Conservation (phyloP, 2,329 filamentous ascomycete species). For the Thielaviopsis cerberus region DNA sequence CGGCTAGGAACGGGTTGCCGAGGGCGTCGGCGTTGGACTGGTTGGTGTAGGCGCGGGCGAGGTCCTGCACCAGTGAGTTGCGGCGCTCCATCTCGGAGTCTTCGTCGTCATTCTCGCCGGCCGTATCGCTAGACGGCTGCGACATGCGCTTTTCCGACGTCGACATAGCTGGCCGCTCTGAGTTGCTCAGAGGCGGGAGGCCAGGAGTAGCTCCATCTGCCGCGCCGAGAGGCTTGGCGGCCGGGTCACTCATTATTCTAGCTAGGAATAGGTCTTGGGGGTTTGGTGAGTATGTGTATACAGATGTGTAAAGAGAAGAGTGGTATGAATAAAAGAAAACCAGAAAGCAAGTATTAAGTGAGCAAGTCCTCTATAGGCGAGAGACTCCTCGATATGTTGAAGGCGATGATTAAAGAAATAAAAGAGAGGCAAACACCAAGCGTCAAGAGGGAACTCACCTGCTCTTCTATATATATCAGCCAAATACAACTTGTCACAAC, state of each 20-base stretch:
- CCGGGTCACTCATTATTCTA: constrained; percentile 4
- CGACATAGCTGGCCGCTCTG: background rate
- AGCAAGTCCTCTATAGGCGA: background rate
- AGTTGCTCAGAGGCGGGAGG: background rate
- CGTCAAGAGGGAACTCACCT: background rate
- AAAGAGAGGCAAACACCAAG: background rate
- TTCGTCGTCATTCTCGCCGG: constrained; percentile 21
- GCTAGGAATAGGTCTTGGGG: background rate
- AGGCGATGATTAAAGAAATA: background rate
- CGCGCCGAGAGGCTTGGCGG: constrained; percentile 2
- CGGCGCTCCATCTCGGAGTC: constrained; percentile 31
- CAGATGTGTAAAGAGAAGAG: background rate
- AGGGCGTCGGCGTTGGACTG: constrained; percentile 22
- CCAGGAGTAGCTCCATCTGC: background rate
- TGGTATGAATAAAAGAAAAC: background rate
- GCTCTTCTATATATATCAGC: background rate
- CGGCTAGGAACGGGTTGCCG: constrained; percentile 33
- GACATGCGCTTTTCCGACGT: constrained; percentile 11
- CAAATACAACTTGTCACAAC: background rate
- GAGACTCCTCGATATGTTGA: background rate
- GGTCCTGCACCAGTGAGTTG: constrained; percentile 33
- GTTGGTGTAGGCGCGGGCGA: constrained; percentile 36
- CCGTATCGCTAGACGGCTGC: constrained; percentile 11
- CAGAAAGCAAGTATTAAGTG: background rate
- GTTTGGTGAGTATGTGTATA: background rate